Evolutionary conservation across 352 stramenopile species (phyloP).

Genomic region (Phytopythium kandeliae): DNA sequence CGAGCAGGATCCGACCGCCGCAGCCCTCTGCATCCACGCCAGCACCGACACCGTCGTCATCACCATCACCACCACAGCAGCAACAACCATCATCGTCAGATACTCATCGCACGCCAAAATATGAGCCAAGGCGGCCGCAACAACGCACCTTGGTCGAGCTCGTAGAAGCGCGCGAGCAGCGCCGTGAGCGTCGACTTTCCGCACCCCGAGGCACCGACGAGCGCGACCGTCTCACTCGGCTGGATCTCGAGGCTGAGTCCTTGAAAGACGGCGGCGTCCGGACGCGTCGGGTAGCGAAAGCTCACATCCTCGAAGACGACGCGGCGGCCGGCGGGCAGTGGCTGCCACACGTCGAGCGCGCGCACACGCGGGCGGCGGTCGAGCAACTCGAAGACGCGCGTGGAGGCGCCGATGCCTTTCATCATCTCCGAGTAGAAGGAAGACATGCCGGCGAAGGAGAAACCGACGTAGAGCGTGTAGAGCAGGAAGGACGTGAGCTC

Average conservation of each 20-base stretch:
- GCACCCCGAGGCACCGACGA: slow-evolving; percentile 61
- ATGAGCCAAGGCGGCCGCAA: no score
- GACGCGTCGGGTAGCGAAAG: slow-evolving; percentile 63
- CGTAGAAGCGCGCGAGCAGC: slow-evolving; percentile 75
- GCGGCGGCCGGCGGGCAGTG: slow-evolving; percentile 24
- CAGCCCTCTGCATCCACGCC: slow-evolving; percentile 19
- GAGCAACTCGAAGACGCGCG: slow-evolving; percentile 90
- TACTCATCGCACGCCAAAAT: no score
- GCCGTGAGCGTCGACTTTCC: slow-evolving; percentile 73
- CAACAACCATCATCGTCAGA: no score
- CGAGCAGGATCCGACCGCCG: slow-evolving; percentile 45
- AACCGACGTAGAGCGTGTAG: slow-evolving; percentile 91
- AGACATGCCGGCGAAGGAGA: slow-evolving; percentile 85
- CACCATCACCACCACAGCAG: no score
- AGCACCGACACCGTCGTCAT: no score
- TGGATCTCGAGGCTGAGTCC: slow-evolving; percentile 48
- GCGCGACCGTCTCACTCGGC: slow-evolving; percentile 64
- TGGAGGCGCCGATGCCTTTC: slow-evolving; percentile 86
- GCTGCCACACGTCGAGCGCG: slow-evolving; percentile 22
- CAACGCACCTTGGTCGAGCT: slow-evolving; percentile 31
- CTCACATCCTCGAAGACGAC: slow-evolving; percentile 83
- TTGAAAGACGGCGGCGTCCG: slow-evolving; percentile 45
- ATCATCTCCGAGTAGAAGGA: slow-evolving; percentile 91
- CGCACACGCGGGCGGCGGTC: slow-evolving; percentile 67
- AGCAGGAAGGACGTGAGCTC: slow-evolving; percentile 92